phyloP scores from a whole-genome alignment of 192 early-diverging fungal genomes.

The Neocallimastix lanati region DNA sequence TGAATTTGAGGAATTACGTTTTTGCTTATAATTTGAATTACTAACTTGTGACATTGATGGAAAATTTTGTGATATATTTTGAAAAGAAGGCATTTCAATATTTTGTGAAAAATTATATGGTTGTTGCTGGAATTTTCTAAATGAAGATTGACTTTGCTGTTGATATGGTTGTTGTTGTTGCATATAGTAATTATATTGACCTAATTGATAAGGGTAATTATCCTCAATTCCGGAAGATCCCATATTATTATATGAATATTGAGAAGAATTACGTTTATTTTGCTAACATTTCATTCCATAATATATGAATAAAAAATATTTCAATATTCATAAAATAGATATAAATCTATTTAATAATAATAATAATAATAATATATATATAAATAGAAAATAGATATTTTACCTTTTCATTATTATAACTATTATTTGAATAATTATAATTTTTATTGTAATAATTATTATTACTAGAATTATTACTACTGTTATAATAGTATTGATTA shows the following conservation, averaged over 20 bases:
- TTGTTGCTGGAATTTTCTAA: background rate
- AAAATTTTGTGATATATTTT: background rate
- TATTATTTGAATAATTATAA: background rate
- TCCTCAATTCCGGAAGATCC: background rate
- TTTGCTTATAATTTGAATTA: background rate
- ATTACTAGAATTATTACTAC: background rate
- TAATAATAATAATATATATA: too few species aligned
- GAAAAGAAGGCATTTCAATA: background rate
- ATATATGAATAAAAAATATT: too few species aligned
- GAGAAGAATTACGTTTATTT: background rate
- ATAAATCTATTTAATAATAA: background rate
- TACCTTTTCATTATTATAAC: background rate
- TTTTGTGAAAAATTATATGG: background rate
- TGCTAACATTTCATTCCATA: too few species aligned
- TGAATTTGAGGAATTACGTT: background rate
- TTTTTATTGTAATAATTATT: background rate
- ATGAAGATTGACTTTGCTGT: background rate
- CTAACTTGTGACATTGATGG: background rate
- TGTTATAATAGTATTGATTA: background rate
- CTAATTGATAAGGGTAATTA: background rate
- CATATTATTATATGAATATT: background rate
- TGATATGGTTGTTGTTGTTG: background rate
- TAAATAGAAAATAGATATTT: too few species aligned
- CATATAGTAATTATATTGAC: background rate
- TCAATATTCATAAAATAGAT: background rate